These are phyloP conservation scores for Phytophthora macrochlamydospora DNA, from an alignment of 352 stramenopile genomes.

Conservation along the genomic window DNA sequence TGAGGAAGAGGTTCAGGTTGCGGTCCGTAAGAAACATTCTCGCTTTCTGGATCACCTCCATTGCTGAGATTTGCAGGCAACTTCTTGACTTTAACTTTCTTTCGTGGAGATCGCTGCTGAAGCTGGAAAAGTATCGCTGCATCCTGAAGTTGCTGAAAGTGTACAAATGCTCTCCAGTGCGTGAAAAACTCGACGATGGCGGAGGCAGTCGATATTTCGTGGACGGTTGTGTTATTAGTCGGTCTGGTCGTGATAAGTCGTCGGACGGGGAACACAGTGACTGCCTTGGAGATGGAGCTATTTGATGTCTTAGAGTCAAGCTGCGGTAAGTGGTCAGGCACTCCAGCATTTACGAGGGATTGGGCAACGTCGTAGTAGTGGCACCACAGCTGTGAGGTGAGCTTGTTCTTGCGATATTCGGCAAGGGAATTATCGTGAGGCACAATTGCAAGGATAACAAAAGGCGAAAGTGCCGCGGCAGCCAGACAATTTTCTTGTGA, in stretches of 20 bases:
- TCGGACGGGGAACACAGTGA: constrained; percentile 7
- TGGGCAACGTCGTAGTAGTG: constrained; percentile 26
- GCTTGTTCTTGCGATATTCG: not conserved
- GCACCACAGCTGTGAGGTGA: constrained; percentile 15
- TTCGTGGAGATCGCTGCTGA: constrained; percentile 8
- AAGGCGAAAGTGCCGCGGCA: constrained; percentile 33
- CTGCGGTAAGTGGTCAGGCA: constrained; percentile 26
- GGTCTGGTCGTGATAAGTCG: constrained; percentile 7
- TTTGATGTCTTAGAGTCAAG: not conserved
- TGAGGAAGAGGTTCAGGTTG: constrained; percentile 22
- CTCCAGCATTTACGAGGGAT: constrained; percentile 32
- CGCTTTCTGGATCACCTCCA: not conserved
- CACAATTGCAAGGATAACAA: constrained; percentile 25
- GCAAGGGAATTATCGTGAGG: not conserved
- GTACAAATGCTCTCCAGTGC: constrained; percentile 57
- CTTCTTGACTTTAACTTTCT: constrained; percentile 7
- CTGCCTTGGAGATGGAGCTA: constrained; percentile 1
- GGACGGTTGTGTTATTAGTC: not conserved
- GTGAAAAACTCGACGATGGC: constrained; percentile 41
- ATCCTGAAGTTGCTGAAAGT: constrained; percentile 60
- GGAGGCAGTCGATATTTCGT: constrained; percentile 1
- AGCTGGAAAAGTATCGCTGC: constrained; percentile 39
- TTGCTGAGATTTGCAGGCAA: constrained; percentile 4
- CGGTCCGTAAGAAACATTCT: constrained; percentile 20
- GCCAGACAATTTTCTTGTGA: constrained; percentile 23